phyloP scores from a whole-genome alignment of 2,329 filamentous ascomycete genomes.

The Ambrosiella beaveri region DNA sequence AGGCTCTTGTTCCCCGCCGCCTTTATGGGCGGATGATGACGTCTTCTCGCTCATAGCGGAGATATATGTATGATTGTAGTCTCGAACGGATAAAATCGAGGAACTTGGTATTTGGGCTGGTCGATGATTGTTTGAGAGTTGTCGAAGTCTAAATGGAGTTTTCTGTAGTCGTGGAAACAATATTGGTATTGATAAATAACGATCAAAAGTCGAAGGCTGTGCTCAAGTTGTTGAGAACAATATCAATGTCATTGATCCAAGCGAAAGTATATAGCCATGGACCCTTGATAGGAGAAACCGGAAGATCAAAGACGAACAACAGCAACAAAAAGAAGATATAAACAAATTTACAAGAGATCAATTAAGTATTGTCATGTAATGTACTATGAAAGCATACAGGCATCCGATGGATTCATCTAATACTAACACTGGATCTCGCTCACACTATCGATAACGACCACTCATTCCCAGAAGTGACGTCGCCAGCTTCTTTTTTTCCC shows the following conservation, averaged over 20 bases:
- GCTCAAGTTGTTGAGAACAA: neutral
- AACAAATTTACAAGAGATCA: neutral
- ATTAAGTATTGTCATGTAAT: neutral
- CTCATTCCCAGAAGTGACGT: conserved; percentile 5
- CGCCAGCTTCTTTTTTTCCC: conserved; percentile 6
- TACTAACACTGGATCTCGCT: no score
- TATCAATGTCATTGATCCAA: neutral
- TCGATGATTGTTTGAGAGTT: neutral
- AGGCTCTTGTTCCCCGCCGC: neutral
- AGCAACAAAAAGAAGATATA: neutral
- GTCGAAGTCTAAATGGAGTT: no score
- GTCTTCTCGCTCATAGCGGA: conserved; percentile 1
- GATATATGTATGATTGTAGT: neutral
- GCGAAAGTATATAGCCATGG: conserved; percentile 1
- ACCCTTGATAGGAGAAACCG: conserved; percentile 1
- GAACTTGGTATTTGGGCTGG: neutral
- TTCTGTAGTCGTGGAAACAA: no score
- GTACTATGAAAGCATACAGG: no score
- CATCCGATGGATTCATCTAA: no score
- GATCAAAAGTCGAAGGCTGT: neutral
- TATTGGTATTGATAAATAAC: no score
- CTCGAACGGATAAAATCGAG: neutral
- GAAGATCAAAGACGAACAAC: conserved; percentile 2
- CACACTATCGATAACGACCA: neutral
- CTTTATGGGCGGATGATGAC: neutral